phyloP scores from a whole-genome alignment of 2,329 filamentous ascomycete species.

The Cladophialophora psammophila region DNA sequence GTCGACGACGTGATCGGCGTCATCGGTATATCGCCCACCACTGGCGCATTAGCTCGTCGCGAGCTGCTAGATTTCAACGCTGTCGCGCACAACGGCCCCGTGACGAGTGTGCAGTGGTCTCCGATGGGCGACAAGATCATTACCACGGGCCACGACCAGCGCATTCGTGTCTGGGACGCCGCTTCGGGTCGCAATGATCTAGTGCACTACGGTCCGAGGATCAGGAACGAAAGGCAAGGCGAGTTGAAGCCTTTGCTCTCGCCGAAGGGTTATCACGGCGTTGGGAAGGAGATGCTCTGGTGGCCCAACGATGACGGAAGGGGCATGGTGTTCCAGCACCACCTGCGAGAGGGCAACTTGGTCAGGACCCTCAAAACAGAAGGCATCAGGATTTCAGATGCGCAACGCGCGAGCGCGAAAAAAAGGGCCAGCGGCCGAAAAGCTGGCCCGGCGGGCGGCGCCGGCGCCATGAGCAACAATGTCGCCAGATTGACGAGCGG shows the following conservation, averaged over 20 bases:
- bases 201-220: constrained; percentile 81
- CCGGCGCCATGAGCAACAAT: background rate
- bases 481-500: constrained; percentile 48
- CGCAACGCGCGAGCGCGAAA: constrained; percentile 16
- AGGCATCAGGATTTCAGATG: constrained; percentile 51
- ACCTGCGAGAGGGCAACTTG: constrained; percentile 77
- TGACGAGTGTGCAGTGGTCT: constrained; percentile 86
- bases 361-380: constrained; percentile 74
- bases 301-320: constrained; percentile 77
- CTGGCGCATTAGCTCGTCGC: constrained; percentile 29
- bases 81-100: constrained; percentile 77
- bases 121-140: constrained; percentile 78
- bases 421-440: constrained; percentile 32
- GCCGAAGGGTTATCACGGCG: constrained; percentile 62
- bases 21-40: constrained; percentile 45
- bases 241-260: constrained; percentile 66
- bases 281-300: constrained; percentile 72
- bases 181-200: constrained; percentile 83
- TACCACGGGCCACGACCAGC: constrained; percentile 81
- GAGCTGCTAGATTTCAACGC: constrained; percentile 54
- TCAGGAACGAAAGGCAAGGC: constrained; percentile 73
- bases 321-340: constrained; percentile 77
- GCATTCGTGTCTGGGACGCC: constrained; percentile 87
- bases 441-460: background rate
- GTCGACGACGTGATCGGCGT: constrained; percentile 82